These are phyloP conservation scores for Meyerozyma carpophila DNA, from an alignment of 1,139 yeast species.

Conservation along the genomic window DNA sequence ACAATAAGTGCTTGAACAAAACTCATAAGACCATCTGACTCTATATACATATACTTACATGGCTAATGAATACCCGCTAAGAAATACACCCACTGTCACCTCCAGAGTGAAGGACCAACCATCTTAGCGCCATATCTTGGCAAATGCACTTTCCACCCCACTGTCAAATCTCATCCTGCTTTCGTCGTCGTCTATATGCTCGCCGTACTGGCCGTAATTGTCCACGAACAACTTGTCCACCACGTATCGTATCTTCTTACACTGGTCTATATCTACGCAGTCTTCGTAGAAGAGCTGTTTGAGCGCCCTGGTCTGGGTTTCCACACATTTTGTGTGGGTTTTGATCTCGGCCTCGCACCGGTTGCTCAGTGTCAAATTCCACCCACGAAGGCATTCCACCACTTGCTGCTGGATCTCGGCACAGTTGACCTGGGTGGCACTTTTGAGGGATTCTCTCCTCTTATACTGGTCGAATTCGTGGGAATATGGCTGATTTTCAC, in stretches of 20 bases:
- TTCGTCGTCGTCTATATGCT: slow-evolving; percentile 22
- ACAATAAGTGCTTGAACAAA: no score
- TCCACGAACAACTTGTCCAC: slow-evolving; percentile 33
- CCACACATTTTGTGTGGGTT: slow-evolving; percentile 25
- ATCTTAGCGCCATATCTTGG: slow-evolving; percentile 30
- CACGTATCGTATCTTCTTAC: slow-evolving; percentile 32
- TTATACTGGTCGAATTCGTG: slow-evolving; percentile 31
- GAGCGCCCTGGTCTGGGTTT: slow-evolving; percentile 32
- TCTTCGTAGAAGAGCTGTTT: slow-evolving; percentile 33
- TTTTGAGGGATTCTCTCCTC: slow-evolving; percentile 19
- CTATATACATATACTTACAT: neutral
- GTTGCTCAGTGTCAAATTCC: slow-evolving; percentile 21
- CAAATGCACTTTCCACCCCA: slow-evolving; percentile 30
- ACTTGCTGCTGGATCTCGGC: slow-evolving; percentile 38
- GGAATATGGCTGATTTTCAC: slow-evolving; percentile 14
- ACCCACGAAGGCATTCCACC: slow-evolving; percentile 31
- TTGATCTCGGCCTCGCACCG: slow-evolving; percentile 28
- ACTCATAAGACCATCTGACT: neutral
- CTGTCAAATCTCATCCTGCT: slow-evolving; percentile 17
- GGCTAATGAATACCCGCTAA: neutral
- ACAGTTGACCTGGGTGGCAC: slow-evolving; percentile 33
- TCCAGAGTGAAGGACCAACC: no score
- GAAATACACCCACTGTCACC: no score
- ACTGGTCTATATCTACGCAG: slow-evolving; percentile 34
- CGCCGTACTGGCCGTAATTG: slow-evolving; percentile 39